Conservation (phyloP, 805 yeast genomes). For the Wickerhamiella nectarea region DNA sequence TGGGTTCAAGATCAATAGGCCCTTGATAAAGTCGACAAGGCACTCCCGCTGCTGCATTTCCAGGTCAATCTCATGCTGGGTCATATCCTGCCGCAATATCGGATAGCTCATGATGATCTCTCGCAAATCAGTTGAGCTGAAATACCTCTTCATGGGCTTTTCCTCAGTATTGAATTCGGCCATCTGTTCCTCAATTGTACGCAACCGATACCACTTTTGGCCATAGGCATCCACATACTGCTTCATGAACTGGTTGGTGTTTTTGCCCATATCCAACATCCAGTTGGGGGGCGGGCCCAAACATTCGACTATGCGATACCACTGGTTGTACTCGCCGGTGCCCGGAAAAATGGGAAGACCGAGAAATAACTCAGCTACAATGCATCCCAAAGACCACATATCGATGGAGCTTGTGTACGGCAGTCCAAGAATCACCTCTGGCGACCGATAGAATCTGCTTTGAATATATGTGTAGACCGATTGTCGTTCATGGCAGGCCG, state of each 20-base stretch:
- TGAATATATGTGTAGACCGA: constrained; percentile 85
- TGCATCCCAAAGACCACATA: constrained; percentile 95
- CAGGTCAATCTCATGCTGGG: constrained; percentile 37
- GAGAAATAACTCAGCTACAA: constrained; percentile 74
- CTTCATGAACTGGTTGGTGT: constrained; percentile 54
- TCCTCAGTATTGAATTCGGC: constrained; percentile 36
- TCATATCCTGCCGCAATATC: constrained; percentile 26
- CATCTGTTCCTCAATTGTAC: constrained; percentile 40
- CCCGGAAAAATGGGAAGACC: constrained; percentile 96
- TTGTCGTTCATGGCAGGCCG: constrained; percentile 85
- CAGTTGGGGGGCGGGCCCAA: constrained; percentile 80
- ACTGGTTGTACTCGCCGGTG: constrained; percentile 80
- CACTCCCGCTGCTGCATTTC: constrained; percentile 62
- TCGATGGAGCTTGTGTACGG: constrained; percentile 90
- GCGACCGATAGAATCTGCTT: constrained; percentile 84
- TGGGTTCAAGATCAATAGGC: constrained; percentile 74
- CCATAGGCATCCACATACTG: constrained; percentile 30
- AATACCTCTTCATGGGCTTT: constrained; percentile 74
- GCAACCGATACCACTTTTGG: constrained; percentile 30
- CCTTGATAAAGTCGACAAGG: constrained; percentile 62
- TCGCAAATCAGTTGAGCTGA: constrained; percentile 46
- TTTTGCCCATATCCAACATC: constrained; percentile 95
- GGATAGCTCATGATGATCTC: constrained; percentile 72
- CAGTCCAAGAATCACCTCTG: constrained; percentile 83
- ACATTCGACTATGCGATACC: constrained; percentile 67